These are phyloP conservation scores for Lepidium africanum DNA, from an alignment of 345 rosid genomes.

Conservation along the genomic window DNA sequence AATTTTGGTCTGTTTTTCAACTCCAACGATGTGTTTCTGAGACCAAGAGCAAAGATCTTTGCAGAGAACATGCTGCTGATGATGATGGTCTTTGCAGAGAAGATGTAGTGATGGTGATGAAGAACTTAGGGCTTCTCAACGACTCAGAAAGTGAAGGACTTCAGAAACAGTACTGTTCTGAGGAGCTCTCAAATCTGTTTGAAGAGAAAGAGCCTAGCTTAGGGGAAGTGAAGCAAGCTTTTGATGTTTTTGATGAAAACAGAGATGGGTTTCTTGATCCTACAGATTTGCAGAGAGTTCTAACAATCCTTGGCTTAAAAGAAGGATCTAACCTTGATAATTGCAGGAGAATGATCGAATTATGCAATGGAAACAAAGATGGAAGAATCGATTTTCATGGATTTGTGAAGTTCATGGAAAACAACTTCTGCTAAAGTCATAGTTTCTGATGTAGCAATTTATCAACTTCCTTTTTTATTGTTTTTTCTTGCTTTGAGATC, in stretches of 20 bases:
- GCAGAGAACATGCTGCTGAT: too few relatives aligned
- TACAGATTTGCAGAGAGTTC: conserved; percentile 62
- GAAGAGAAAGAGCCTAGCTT: conserved; percentile 75
- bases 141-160: conserved; percentile 37
- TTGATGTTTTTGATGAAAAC: conserved; percentile 73
- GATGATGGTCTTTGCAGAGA: conserved; percentile 31
- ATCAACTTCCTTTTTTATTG: background rate
- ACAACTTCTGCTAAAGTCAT: conserved; percentile 33
- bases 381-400: conserved; percentile 64
- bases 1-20: conserved; percentile 29
- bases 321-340: conserved; percentile 38
- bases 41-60: conserved; percentile 22
- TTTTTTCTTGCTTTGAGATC: conserved; percentile 2
- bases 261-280: conserved; percentile 74
- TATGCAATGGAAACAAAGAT: conserved; percentile 49
- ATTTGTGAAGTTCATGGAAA: conserved; percentile 70
- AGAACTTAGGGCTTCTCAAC: conserved; percentile 39
- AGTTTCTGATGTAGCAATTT: background rate
- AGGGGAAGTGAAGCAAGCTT: conserved; percentile 69
- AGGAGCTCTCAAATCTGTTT: conserved; percentile 49
- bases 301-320: conserved; percentile 41
- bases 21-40: conserved; percentile 18
- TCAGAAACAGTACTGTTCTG: conserved; percentile 22
- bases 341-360: conserved; percentile 60
- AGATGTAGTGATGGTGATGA: conserved; percentile 68